Evolutionary conservation across 2,329 filamentous ascomycete species (phyloP).

Genomic region (Ophiostoma perfectum): DNA sequence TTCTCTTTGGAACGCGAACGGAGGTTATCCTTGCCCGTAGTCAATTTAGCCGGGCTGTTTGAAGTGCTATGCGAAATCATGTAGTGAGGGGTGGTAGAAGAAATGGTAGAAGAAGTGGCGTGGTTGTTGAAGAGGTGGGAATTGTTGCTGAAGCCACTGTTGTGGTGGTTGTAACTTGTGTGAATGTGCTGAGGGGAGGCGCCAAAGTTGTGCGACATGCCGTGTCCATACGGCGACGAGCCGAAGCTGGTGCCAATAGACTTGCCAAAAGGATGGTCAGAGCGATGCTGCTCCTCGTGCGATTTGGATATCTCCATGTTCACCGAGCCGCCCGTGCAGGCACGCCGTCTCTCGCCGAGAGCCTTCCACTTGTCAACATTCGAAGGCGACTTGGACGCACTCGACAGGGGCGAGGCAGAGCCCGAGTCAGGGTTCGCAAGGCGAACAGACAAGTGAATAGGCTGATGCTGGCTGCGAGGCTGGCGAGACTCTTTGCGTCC

Average conservation of each 20-base stretch:
- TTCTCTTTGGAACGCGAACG: conserved; percentile 34
- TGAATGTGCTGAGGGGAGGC: conserved; percentile 21
- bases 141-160: not conserved
- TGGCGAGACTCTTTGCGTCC: conserved; percentile 31
- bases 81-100: conserved; percentile 27
- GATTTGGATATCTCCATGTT: conserved; percentile 37
- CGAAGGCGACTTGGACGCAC: conserved; percentile 45
- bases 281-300: conserved; percentile 38
- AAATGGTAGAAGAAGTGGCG: conserved; percentile 28
- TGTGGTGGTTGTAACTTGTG: conserved; percentile 20
- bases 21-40: conserved; percentile 36
- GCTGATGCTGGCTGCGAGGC: conserved; percentile 18
- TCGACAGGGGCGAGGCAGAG: conserved; percentile 16
- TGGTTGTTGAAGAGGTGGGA: conserved; percentile 8
- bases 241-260: conserved; percentile 37
- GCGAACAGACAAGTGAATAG: conserved; percentile 53
- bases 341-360: conserved; percentile 76
- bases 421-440: conserved; percentile 42
- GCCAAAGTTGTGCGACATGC: conserved; percentile 1
- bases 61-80: conserved; percentile 24
- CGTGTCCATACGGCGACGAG: conserved; percentile 1
- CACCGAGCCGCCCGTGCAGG: conserved; percentile 49
- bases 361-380: conserved; percentile 80
- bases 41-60: conserved; percentile 34
- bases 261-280: conserved; percentile 41